Evolutionary conservation across 2,329 filamentous ascomycete species (phyloP).

Genomic region (Conoideocrella luteorostrata): DNA sequence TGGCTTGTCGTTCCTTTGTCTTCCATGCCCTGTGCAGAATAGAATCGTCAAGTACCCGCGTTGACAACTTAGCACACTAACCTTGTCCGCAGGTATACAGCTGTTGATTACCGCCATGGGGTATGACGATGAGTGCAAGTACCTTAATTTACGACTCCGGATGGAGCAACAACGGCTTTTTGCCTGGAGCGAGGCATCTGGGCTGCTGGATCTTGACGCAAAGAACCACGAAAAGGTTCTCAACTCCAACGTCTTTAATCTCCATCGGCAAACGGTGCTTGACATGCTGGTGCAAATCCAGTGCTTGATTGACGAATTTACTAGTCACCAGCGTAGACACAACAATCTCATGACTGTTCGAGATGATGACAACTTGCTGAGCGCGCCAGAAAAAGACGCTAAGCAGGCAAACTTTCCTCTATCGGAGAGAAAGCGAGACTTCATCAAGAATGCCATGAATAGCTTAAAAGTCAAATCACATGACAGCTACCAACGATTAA

Average conservation of each 20-base stretch:
- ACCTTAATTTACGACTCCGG: conserved; percentile 40
- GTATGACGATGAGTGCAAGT: conserved; percentile 41
- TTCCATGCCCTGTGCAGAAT: neutral
- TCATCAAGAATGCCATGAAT: conserved; percentile 38
- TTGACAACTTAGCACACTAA: neutral
- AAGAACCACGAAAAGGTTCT: conserved; percentile 35
- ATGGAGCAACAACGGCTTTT: conserved; percentile 45
- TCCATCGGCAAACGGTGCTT: conserved; percentile 42
- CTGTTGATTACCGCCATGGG: conserved; percentile 40
- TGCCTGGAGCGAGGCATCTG: conserved; percentile 43
- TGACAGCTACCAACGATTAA: conserved; percentile 27
- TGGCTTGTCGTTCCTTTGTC: neutral
- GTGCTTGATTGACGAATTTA: conserved; percentile 41
- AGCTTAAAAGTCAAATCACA: conserved; percentile 30
- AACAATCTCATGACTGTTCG: conserved; percentile 26
- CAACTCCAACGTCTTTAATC: conserved; percentile 40
- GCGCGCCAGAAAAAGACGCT: conserved; percentile 36
- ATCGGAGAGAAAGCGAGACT: conserved; percentile 31
- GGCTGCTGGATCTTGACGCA: conserved; percentile 36
- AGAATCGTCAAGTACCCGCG: too few species aligned
- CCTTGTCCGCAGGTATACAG: conserved; percentile 29
- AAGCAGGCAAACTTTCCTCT: conserved; percentile 39
- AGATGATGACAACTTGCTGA: conserved; percentile 28
- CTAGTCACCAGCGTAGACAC: conserved; percentile 33
- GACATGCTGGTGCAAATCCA: conserved; percentile 41